phyloP scores from a whole-genome alignment of 2,329 filamentous ascomycete genomes.

The Calonectria montana region DNA sequence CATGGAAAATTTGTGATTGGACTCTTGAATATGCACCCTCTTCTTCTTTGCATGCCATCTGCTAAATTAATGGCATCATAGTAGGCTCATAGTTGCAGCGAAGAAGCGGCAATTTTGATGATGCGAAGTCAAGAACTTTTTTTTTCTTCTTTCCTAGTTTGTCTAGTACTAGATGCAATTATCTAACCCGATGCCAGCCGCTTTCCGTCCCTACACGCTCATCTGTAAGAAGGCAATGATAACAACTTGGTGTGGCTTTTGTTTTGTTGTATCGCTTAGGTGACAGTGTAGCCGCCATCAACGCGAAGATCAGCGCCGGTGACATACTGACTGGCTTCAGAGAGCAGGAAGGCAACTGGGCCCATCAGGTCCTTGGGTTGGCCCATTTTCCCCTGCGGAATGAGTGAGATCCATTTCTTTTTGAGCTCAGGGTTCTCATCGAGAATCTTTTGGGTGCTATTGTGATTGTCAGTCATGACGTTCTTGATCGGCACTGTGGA shows the following conservation, averaged over 20 bases:
- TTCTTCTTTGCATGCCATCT: neutral
- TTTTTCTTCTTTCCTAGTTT: neutral
- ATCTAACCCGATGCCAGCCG: conserved; percentile 28
- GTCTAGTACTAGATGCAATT: conserved; percentile 29
- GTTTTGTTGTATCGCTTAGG: conserved; percentile 54
- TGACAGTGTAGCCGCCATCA: conserved; percentile 90
- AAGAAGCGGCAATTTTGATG: neutral
- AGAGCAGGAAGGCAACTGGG: conserved; percentile 86
- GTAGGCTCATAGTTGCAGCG: neutral
- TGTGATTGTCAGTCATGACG: conserved; percentile 14
- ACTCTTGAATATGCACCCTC: neutral
- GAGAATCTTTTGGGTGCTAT: conserved; percentile 90
- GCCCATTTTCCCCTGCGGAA: conserved; percentile 95
- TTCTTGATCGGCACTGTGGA: conserved; percentile 21
- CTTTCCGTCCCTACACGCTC: conserved; percentile 29
- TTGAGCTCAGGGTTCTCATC: conserved; percentile 92
- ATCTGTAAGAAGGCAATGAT: neutral
- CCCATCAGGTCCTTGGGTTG: conserved; percentile 93
- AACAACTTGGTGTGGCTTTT: conserved; percentile 4
- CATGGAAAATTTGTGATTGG: conserved; percentile 3
- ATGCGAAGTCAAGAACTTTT: neutral
- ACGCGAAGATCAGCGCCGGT: conserved; percentile 81
- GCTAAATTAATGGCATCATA: neutral
- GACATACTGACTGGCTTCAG: conserved; percentile 81
- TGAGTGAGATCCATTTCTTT: conserved; percentile 90